Evolutionary conservation across 1,284 basidiomycete genomes (phyloP).

Genomic region (Ceratobasidium sp.): DNA sequence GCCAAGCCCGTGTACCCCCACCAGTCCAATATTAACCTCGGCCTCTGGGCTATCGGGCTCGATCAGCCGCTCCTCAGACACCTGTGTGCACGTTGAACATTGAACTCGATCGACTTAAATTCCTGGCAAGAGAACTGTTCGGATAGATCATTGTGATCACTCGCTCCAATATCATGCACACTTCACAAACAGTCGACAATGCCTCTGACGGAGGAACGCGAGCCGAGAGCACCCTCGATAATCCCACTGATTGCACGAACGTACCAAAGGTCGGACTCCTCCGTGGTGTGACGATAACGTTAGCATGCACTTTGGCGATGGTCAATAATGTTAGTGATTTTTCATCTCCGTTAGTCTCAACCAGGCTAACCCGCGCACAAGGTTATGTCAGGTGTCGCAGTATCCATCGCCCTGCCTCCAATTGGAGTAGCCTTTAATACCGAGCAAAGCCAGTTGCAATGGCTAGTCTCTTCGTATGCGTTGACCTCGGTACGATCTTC

Average conservation of each 20-base stretch:
- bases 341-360: background rate
- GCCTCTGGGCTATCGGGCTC: no score
- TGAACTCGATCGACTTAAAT: no score
- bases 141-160: no score
- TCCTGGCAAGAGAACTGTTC: no score
- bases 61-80: no score
- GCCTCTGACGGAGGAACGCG: slow-evolving; percentile 17
- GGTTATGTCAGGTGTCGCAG: slow-evolving; percentile 49
- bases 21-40: no score
- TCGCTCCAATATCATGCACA: no score
- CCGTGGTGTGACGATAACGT: slow-evolving; percentile 31
- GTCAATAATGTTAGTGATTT: slow-evolving; percentile 32
- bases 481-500: no score
- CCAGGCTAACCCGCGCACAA: slow-evolving; percentile 9
- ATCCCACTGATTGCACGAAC: background rate
- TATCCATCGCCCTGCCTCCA: slow-evolving; percentile 71
- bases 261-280: slow-evolving; percentile 18
- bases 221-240: slow-evolving; percentile 8
- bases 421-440: slow-evolving; percentile 69
- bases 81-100: no score
- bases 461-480: slow-evolving; percentile 41
- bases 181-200: background rate
- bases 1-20: no score
- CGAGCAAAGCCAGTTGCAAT: slow-evolving; percentile 29
- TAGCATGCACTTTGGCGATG: slow-evolving; percentile 41